Evolutionary conservation across 2,329 filamentous ascomycete species (phyloP).

Genomic region (Colletotrichum tamarilloi): DNA sequence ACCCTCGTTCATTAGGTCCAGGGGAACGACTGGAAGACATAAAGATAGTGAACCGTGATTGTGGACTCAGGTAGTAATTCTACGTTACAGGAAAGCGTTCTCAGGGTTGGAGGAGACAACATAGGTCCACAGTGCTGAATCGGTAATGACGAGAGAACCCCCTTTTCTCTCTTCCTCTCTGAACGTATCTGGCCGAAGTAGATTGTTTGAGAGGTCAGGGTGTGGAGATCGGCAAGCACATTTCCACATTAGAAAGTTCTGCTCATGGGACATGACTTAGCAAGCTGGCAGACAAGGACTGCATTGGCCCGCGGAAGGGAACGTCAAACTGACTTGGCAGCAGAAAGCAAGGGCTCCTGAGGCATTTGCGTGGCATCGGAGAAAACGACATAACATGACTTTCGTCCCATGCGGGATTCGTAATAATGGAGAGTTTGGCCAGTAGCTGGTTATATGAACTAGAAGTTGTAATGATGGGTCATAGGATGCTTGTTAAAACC

Average conservation of each 20-base stretch:
- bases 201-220: background rate
- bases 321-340: background rate
- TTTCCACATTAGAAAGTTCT: background rate
- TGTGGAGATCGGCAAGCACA: background rate
- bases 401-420: background rate
- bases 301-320: background rate
- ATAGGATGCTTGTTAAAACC: background rate
- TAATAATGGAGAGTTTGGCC: background rate
- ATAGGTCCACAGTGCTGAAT: constrained; percentile 1
- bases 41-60: background rate
- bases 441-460: background rate
- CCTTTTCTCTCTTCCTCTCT: background rate
- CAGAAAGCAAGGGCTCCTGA: background rate
- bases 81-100: background rate
- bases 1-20: background rate
- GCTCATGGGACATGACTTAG: background rate
- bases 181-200: background rate
- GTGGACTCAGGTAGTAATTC: constrained; percentile 21
- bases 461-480: background rate
- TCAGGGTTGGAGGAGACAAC: background rate
- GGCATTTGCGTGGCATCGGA: background rate
- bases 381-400: background rate
- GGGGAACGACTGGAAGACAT: background rate
- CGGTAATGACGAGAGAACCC: background rate
- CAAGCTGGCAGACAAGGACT: background rate